Evolutionary conservation across 257 asterid species (phyloP).

Genomic region (Solanum acaule): DNA sequence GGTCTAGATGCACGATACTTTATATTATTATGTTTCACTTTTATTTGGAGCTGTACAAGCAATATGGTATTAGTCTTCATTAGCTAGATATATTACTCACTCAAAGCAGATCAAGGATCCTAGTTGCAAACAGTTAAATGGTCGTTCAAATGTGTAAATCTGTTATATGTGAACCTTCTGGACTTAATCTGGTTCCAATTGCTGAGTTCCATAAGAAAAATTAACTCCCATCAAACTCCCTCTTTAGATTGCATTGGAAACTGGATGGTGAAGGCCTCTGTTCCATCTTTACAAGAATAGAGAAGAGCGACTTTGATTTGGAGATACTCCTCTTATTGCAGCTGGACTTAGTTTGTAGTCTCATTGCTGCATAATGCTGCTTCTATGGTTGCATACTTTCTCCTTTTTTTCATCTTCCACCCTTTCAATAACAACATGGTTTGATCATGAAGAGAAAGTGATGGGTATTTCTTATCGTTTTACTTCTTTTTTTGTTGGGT

Average conservation of each 20-base stretch:
- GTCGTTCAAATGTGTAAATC: neutral
- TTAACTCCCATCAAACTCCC: neutral
- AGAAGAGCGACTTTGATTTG: neutral
- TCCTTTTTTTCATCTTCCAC: neutral
- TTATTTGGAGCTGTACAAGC: neutral
- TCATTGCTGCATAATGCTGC: neutral
- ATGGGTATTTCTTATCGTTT: neutral
- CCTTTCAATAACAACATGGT: neutral
- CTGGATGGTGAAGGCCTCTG: neutral
- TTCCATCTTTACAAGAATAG: neutral
- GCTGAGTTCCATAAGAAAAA: neutral
- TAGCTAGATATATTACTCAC: neutral
- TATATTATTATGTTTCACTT: neutral
- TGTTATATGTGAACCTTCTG: neutral
- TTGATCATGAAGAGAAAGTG: neutral
- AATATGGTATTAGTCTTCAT: neutral
- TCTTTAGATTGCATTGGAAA: neutral
- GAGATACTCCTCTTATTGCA: neutral
- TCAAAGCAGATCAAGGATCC: neutral
- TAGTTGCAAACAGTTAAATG: neutral
- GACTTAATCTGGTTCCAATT: neutral
- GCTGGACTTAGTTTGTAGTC: neutral
- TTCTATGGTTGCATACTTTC: neutral
- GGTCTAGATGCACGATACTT: neutral
- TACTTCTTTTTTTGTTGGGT: neutral